Evolutionary conservation across 2,329 filamentous ascomycete species (phyloP), one percentile per base, ranked within the genome.

Genomic region (Aspergillus sp.): DNA sequence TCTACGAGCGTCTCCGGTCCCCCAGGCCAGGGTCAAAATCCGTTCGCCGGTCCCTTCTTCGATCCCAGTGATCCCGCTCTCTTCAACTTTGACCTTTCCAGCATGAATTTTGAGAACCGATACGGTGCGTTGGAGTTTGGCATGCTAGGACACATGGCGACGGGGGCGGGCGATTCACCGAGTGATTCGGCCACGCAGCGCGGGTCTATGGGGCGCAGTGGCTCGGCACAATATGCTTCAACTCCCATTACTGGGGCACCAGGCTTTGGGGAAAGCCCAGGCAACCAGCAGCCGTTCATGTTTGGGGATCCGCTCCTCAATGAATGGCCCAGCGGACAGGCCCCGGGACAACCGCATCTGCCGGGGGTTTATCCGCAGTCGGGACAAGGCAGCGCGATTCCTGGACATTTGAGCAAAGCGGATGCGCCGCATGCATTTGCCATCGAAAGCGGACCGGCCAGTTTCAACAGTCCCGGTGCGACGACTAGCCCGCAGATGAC

Each of bases 51-150:
- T 4, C 76, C 84, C 0, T 83, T 96, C 30, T 97, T 97, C 71
- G 93, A 97, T 68, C 91, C 92, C 0, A 95, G 91, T 72, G 95
- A 98, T 73, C 92, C 93, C 3, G 91, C 92, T 0, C 80, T 97
- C 58, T 97, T 96, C 84, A 97, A 97, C 74, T 97, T 98, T 75
- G 93, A 98, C 74, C 86, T 97, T 10, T 92, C 96, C 58, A 92
- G 92, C 61, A 85, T 97, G 74, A 95, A 95, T 74, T 99, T 98
- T 75, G 93, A 92, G 58, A 98, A 95, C 73, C 92, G 96, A 65
- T 99, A 98, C 72, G 94, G 93, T 62, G 94, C 93, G 17, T 84
- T 97, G 75, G 95, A 98, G 76, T 97, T 98, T 74, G 91, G 92
- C 57, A 97, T 98, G 86, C 85, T 99, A 0, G 92, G 92, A 28